These are phyloP conservation scores for Fusarium sp. DNA, from an alignment of 2,329 filamentous ascomycete species.

Conservation along the genomic window DNA sequence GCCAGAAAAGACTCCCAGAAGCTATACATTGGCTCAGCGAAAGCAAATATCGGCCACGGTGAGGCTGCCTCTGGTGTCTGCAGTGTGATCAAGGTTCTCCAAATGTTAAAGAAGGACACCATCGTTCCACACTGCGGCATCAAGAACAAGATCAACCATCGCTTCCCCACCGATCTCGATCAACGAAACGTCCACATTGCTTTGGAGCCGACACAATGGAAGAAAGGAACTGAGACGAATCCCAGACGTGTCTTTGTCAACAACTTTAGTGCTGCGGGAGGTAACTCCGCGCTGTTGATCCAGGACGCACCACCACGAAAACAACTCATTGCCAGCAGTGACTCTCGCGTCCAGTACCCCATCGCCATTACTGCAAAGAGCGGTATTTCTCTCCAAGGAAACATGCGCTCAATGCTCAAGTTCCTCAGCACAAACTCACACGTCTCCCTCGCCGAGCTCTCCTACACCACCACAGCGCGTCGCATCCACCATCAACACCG, in stretches of 20 bases:
- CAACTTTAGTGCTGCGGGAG: constrained; percentile 77
- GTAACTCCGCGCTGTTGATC: constrained; percentile 73
- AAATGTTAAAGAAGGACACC: constrained; percentile 58
- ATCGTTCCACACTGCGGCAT: constrained; percentile 66
- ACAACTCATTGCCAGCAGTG: constrained; percentile 53
- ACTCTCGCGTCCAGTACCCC: constrained; percentile 29
- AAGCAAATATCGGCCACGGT: constrained; percentile 72
- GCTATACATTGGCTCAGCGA: constrained; percentile 70
- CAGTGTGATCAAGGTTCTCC: constrained; percentile 63
- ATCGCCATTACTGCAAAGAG: constrained; percentile 20
- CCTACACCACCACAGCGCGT: constrained; percentile 53
- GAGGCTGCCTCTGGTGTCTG: constrained; percentile 68
- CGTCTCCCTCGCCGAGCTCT: constrained; percentile 56
- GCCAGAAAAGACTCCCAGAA: constrained; percentile 9
- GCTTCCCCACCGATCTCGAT: constrained; percentile 53
- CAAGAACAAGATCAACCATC: constrained; percentile 57
- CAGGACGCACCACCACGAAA: constrained; percentile 58
- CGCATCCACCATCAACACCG: constrained; percentile 55
- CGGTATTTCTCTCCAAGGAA: constrained; percentile 15
- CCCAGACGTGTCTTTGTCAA: constrained; percentile 66
- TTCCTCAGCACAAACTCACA: constrained; percentile 38
- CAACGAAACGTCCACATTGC: constrained; percentile 61
- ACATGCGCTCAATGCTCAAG: constrained; percentile 15
- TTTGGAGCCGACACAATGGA: constrained; percentile 60
- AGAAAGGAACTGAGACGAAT: constrained; percentile 47